Evolutionary conservation across 805 yeast species (phyloP).

Genomic region (Pichia kluyveri): DNA sequence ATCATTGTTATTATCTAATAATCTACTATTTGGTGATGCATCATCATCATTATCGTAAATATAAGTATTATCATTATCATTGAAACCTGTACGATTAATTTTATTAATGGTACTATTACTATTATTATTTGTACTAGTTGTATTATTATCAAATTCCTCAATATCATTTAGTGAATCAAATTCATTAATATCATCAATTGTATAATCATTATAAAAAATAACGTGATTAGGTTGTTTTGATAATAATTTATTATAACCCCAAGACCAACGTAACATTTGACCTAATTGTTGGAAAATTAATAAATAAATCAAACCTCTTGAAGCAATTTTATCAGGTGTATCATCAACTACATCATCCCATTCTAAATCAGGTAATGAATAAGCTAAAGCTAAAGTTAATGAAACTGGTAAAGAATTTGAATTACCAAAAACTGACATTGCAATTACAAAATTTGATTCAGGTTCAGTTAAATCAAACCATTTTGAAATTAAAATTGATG

Average conservation of each 20-base stretch:
- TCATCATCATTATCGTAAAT: not conserved
- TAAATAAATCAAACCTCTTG: conserved; percentile 67
- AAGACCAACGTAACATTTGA: conserved; percentile 75
- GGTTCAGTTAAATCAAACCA: conserved; percentile 53
- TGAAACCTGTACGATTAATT: conserved; percentile 6
- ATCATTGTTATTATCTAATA: not conserved
- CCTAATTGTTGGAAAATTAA: conserved; percentile 77
- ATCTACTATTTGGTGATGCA: not conserved
- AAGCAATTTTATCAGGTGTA: conserved; percentile 59
- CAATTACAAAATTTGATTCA: conserved; percentile 86
- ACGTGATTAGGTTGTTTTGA: conserved; percentile 38
- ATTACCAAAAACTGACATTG: conserved; percentile 95
- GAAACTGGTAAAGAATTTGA: conserved; percentile 94
- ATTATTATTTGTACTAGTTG: not conserved
- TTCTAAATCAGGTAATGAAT: conserved; percentile 62
- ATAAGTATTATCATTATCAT: not conserved
- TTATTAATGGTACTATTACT: not conserved
- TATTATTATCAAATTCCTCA: not conserved
- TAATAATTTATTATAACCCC: conserved; percentile 72
- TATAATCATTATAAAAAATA: conserved; percentile 9
- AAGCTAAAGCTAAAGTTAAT: conserved; percentile 68
- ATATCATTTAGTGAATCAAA: not conserved
- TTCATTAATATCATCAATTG: not conserved
- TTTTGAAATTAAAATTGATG: conserved; percentile 49
- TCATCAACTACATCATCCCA: conserved; percentile 71